Evolutionary conservation across 257 asterid genomes (phyloP).

Genomic region (Henckelia pumila): DNA sequence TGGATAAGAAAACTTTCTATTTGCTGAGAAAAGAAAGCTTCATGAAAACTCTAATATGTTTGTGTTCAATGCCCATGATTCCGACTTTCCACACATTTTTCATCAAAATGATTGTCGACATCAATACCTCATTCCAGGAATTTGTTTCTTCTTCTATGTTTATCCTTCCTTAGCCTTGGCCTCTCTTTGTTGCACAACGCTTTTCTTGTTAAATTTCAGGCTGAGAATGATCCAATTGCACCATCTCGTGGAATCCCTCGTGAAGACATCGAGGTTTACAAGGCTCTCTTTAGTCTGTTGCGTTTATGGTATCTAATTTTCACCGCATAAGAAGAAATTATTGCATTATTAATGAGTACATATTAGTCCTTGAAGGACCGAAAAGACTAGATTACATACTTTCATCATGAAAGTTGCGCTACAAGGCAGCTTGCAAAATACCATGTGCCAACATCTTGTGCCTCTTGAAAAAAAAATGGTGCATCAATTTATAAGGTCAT

Average conservation of each 20-base stretch:
- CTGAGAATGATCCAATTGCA: constrained; percentile 96
- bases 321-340: not conserved
- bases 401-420: not conserved
- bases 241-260: constrained; percentile 94
- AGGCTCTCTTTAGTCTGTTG: constrained; percentile 20
- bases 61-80: not conserved
- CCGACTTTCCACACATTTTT: not conserved
- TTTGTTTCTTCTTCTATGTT: constrained; percentile 8
- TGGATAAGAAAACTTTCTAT: not conserved
- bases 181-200: constrained; percentile 4
- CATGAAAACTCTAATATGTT: not conserved
- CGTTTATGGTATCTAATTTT: constrained; percentile 10
- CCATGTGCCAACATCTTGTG: not conserved
- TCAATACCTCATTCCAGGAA: not conserved
- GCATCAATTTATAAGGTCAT: not conserved
- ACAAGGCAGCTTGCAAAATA: not conserved
- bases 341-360: not conserved
- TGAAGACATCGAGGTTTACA: constrained; percentile 68
- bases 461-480: not conserved
- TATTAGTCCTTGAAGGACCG: not conserved
- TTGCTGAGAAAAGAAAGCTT: not conserved
- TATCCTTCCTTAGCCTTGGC: not conserved
- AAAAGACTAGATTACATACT: not conserved
- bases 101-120: not conserved
- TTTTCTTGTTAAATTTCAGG: constrained; percentile 48